Conservation (phyloP, 768 basidiomycete genomes). For the Lentinula raphanica region DNA sequence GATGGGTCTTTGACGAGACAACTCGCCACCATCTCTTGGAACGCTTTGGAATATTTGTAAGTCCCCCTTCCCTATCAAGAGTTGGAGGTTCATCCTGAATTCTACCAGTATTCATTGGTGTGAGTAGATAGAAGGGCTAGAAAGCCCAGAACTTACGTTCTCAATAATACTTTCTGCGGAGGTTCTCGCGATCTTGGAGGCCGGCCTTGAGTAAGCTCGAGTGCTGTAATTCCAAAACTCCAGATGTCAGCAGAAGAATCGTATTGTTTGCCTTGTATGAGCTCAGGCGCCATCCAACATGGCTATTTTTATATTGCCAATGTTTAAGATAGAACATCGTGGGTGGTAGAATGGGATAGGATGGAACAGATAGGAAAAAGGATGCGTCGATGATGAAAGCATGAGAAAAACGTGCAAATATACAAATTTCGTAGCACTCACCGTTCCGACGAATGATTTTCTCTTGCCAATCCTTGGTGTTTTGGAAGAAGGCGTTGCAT, state of each 20-base stretch:
- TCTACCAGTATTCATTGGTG: constrained; percentile 24
- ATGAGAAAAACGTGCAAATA: constrained; percentile 1
- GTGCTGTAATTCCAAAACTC: constrained; percentile 94
- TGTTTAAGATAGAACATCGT: neutral
- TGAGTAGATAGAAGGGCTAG: neutral
- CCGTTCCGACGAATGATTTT: constrained; percentile 90
- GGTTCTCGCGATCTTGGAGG: constrained; percentile 80
- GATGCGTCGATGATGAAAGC: neutral
- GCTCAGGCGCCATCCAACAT: constrained; percentile 96
- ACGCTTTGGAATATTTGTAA: constrained; percentile 71
- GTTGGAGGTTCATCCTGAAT: constrained; percentile 76
- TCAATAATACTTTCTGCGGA: constrained; percentile 67
- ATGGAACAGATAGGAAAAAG: constrained; percentile 1
- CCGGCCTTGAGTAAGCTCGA: constrained; percentile 83
- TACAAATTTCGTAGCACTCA: constrained; percentile 25
- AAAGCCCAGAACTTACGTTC: constrained; percentile 46
- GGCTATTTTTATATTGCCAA: constrained; percentile 39
- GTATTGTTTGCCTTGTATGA: constrained; percentile 80
- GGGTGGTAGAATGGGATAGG: neutral
- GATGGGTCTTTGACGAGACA: constrained; percentile 85
- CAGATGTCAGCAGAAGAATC: constrained; percentile 90
- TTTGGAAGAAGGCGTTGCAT: constrained; percentile 19
- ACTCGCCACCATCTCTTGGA: constrained; percentile 77
- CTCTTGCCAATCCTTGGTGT: constrained; percentile 65
- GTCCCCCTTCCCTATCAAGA: constrained; percentile 68